Percentiles rank a stretch among this genome's conserved stretches.
These are phyloP conservation scores for Boletus coccyginus DNA, from an alignment of 768 basidiomycete genomes.

Conservation along the genomic window DNA sequence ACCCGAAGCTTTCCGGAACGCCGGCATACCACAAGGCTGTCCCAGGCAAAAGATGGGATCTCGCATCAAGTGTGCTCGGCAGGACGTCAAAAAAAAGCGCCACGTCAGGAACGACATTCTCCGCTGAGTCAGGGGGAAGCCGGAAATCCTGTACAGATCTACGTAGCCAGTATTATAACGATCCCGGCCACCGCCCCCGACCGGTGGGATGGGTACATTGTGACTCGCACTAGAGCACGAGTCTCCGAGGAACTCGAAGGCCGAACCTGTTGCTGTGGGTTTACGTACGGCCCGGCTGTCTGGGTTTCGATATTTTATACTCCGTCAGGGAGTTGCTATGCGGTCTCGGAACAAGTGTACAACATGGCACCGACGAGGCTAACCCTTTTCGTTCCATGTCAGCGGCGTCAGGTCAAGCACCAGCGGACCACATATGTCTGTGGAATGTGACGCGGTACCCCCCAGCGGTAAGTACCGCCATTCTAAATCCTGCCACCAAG, in stretches of 20 bases:
- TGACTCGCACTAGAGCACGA: too few relatives aligned
- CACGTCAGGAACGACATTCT: conserved; percentile 18
- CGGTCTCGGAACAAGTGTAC: conserved; percentile 26
- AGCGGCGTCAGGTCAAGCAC: conserved; percentile 24
- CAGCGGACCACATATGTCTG: conserved; percentile 27
- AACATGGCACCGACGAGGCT: conserved; percentile 12
- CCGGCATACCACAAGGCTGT: not conserved
- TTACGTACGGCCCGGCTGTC: conserved; percentile 2
- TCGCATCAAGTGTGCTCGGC: conserved; percentile 16
- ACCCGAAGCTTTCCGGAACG: not conserved
- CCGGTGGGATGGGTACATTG: not conserved
- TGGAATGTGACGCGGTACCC: conserved; percentile 21
- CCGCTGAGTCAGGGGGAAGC: not conserved
- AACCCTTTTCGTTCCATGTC: conserved; percentile 31
- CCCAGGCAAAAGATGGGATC: conserved; percentile 11
- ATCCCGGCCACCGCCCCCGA: not conserved
- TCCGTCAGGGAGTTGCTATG: conserved; percentile 32
- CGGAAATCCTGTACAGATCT: not conserved
- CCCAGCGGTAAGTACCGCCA: conserved; percentile 21
- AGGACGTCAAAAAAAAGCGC: conserved; percentile 19
- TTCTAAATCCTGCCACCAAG: conserved; percentile 26
- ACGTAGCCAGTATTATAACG: not conserved
- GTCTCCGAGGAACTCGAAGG: not conserved
- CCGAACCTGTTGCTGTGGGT: not conserved
- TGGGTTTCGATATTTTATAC: conserved; percentile 7